Evolutionary conservation across 768 basidiomycete genomes (phyloP), one percentile per base, ranked within the genome.

Genomic region (Leccinum incarnatum): DNA sequence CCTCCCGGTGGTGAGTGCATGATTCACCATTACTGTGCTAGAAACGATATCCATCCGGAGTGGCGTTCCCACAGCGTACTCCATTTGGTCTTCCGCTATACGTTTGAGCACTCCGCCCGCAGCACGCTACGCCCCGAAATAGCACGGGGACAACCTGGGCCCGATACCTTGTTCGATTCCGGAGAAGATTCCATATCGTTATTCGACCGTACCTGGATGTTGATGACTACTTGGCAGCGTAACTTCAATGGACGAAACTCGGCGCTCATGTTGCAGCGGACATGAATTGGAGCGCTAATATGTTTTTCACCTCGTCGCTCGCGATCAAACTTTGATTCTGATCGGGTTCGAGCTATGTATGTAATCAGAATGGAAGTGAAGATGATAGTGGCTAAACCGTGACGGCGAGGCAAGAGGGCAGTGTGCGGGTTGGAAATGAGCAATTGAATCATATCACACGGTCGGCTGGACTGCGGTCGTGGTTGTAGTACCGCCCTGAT

Each of bases 81-180:
- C 63, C 51, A 29, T 62, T 65, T 62, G 50, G 53, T 36, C 17
- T 30, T 12, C 48, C 23, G 23, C 46, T 57, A 37, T 47, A 49
- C 47, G 27, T 25, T n/a, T 36, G 63, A 17, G 57, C 32, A 25
- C 50, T 30, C 37, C 29, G 51, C 34, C 32, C 34, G 17, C n/a
- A 30, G 12, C 52, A 46, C 7, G 30, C 48, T 50, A 9, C 42
- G 23, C 34, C 14, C 58, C 37, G 50, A 40, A 17, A 64, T 60
- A 42, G 19, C 36, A 47, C 19, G 36, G 37, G 42, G 11, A 45
- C 42, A 36, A 47, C 50, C 36, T 53, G 46, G 14, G 21, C 15
- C 32, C 51, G 46, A 27, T 48, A 27, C 19, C n/a, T 45, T 12
- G 42, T 6, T 19, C 11, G 0, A 21, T 21, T 45, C 42, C 23